Base-by-base conservation (phyloP, 768 basidiomycete genomes). In the Gautieria morchelliformis region DNA sequence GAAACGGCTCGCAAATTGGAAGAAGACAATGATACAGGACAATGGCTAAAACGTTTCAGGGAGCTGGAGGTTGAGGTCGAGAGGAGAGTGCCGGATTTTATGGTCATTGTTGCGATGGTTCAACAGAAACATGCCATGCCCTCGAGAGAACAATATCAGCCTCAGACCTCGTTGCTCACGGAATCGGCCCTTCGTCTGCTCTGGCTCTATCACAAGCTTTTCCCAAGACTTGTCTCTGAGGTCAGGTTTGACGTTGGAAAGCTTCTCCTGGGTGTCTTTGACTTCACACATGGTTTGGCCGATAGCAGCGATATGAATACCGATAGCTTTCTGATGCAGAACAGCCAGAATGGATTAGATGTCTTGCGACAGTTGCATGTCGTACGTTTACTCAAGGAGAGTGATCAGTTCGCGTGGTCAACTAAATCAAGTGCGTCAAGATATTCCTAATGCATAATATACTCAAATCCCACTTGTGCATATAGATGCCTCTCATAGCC, bases 191-290 rank as follows among this genome's bases (percentile, higher is more conserved):
- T 93, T 62, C 70, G 93, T 27, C 68, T 98, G 42, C 71, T 96
- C 59, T 88, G 86, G 80, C 75, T 94, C 51, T 98, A 96, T 66
- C 89, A 95, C 63, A 76, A 76, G 22, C 84, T 82, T 59, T 68
- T 94, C 30, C 89, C 92, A 0, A 72, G 77, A 1, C 70, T 91
- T 1, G 85, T 89, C 4, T 80, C 82, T 0, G 92, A 93, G 67
- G 82, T 83, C 27, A 76, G 84, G 51, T 97, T 94, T 63, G 94
- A 97, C 67, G 81, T 87, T 39, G 90, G 90, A 2, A 91, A 91
- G 67, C 65, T 94, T 19, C 20, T 69, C 93, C 30, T 73, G 74
- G 56, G 72, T 74, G 56, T 73, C 85, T 60, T 68, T 47, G 67
- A 72, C 45, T 44, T 22, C 24, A 32, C 56, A 35, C 63, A 44